Evolutionary conservation across 371 early-diverging fungal genomes (phyloP).

Genomic region (Fennellomyces sp.): DNA sequence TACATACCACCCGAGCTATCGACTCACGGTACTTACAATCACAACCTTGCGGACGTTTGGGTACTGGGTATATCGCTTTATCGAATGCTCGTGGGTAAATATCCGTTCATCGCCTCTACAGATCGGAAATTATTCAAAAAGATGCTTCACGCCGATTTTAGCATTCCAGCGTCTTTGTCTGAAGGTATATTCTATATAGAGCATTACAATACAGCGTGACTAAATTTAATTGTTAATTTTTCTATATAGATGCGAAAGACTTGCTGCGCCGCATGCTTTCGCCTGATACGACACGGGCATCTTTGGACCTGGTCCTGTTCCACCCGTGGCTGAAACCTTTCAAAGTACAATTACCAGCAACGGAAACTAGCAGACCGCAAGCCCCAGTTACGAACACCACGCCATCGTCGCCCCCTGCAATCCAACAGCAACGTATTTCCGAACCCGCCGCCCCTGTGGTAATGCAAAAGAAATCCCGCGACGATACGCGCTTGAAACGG

Average conservation of each 20-base stretch:
- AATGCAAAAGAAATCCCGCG: neutral
- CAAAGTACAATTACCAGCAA: neutral
- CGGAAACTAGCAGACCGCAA: neutral
- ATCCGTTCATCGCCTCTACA: slow-evolving; percentile 42
- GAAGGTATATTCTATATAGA: slow-evolving; percentile 39
- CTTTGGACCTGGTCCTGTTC: slow-evolving; percentile 42
- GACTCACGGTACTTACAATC: slow-evolving; percentile 20
- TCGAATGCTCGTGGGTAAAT: slow-evolving; percentile 37
- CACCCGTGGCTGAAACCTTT: slow-evolving; percentile 40
- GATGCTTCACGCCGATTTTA: slow-evolving; percentile 40
- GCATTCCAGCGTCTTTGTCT: slow-evolving; percentile 37
- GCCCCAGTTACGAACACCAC: neutral
- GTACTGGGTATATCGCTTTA: slow-evolving; percentile 44
- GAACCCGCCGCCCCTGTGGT: neutral
- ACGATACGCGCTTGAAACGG: neutral
- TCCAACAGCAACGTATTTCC: neutral
- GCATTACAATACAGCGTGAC: neutral
- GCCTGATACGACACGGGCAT: slow-evolving; percentile 37
- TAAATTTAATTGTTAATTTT: neutral
- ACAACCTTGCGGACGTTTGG: slow-evolving; percentile 43
- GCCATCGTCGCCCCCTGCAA: neutral
- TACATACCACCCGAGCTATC: slow-evolving; percentile 45
- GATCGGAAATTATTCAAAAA: slow-evolving; percentile 40
- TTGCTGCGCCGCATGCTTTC: slow-evolving; percentile 42
- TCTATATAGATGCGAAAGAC: slow-evolving; percentile 39